These are phyloP conservation scores for Paramecium sonneborni DNA, from an alignment of 73 alveolate genomes.

Conservation along the genomic window DNA sequence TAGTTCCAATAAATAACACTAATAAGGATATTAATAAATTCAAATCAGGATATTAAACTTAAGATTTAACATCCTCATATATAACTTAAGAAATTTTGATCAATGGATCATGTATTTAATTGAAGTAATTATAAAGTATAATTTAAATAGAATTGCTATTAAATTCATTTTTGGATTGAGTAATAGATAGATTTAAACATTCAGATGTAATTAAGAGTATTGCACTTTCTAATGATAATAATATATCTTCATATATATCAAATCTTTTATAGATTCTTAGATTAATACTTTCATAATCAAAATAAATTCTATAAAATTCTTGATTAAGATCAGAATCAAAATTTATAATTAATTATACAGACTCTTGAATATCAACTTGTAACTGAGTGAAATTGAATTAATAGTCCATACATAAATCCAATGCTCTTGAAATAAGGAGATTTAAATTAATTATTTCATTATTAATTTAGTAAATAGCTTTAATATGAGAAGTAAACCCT, in stretches of 20 bases:
- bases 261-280: not conserved
- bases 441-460: not conserved
- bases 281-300: not conserved
- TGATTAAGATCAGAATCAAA: not conserved
- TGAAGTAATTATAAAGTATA: not conserved
- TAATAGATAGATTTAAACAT: not conserved
- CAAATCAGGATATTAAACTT: not conserved
- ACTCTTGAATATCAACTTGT: not conserved
- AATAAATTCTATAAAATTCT: not conserved
- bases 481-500: not conserved
- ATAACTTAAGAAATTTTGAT: not conserved
- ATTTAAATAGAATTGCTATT: not conserved
- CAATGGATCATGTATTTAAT: not conserved
- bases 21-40: slow-evolving; percentile 1
- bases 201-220: not conserved
- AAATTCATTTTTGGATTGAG: not conserved
- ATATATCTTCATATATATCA: not conserved
- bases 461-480: not conserved
- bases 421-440: not conserved
- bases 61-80: not conserved
- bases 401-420: not conserved
- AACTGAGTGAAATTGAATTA: not conserved
- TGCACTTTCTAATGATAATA: not conserved
- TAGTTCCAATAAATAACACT: not conserved
- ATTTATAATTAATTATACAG: not conserved